Percentiles rank a stretch among this genome's conserved stretches.
These are phyloP conservation scores for Zizania latifolia DNA, from an alignment of 176 grass and related monocot genomes.

Conservation along the genomic window DNA sequence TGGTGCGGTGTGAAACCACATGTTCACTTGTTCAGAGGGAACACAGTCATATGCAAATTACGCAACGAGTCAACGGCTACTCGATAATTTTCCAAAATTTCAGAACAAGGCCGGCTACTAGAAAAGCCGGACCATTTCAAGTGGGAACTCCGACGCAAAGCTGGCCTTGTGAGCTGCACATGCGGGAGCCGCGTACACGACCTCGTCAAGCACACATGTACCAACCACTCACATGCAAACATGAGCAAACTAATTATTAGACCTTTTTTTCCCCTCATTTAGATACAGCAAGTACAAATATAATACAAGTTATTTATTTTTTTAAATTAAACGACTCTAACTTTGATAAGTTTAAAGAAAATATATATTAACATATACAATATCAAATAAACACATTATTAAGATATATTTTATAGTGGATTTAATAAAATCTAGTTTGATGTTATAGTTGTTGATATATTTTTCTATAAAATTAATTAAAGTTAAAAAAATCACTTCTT, in stretches of 20 bases:
- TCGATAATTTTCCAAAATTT: background rate
- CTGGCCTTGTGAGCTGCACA: background rate
- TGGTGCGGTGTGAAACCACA: background rate
- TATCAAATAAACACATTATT: too few relatives aligned
- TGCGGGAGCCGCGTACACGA: slow-evolving; percentile 1
- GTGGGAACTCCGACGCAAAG: background rate
- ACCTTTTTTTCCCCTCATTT: background rate
- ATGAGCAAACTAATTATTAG: too few relatives aligned
- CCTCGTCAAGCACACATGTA: slow-evolving; percentile 12
- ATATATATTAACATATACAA: too few relatives aligned
- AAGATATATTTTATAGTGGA: too few relatives aligned
- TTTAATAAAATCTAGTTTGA: too few relatives aligned
- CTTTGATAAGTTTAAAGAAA: too few relatives aligned
- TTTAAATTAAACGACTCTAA: too few relatives aligned
- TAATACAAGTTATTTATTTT: background rate
- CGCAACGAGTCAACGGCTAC: too few relatives aligned
- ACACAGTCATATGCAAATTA: background rate
- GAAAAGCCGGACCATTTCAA: slow-evolving; percentile 7
- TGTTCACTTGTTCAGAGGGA: background rate
- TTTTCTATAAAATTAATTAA: too few relatives aligned
- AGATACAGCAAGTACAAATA: background rate
- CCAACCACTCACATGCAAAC: background rate
- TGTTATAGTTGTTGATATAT: too few relatives aligned
- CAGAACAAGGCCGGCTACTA: background rate
- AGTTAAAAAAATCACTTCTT: too few relatives aligned